Evolutionary conservation across 768 basidiomycete genomes (phyloP).

Genomic region (Amanita polypyramis): DNA sequence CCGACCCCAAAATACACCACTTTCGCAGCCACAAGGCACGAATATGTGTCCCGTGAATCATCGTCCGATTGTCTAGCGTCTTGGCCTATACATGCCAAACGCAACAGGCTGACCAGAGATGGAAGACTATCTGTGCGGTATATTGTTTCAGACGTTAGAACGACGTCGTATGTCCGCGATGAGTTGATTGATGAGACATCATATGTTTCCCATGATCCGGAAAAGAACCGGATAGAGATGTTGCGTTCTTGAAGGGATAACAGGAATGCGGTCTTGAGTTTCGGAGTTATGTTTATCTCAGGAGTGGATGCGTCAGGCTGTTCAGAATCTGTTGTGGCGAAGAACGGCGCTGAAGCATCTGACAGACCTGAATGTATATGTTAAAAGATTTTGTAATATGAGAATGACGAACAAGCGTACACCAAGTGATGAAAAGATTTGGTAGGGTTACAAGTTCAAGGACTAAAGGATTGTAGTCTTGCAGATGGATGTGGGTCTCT

Average conservation of each 20-base stretch:
- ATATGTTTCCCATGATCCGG: constrained; percentile 71
- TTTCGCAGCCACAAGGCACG: constrained; percentile 83
- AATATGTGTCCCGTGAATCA: constrained; percentile 9
- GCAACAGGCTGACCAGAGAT: constrained; percentile 38
- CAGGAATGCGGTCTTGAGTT: constrained; percentile 56
- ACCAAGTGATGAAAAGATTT: constrained; percentile 74
- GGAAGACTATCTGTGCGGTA: constrained; percentile 61
- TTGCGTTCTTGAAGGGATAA: constrained; percentile 40
- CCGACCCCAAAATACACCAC: constrained; percentile 96
- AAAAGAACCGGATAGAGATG: constrained; percentile 63
- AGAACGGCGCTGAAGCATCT: constrained; percentile 39
- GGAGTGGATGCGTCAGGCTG: constrained; percentile 23
- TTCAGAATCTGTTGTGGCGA: constrained; percentile 9
- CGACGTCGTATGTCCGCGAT: constrained; percentile 52
- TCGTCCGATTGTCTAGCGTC: neutral
- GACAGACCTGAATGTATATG: constrained; percentile 42
- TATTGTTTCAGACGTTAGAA: constrained; percentile 90
- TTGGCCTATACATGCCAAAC: too few relatives aligned
- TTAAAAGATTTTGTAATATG: neutral
- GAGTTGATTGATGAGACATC: too few relatives aligned
- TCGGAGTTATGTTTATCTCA: constrained; percentile 56
- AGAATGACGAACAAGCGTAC: constrained; percentile 31
- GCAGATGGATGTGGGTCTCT: constrained; percentile 59
- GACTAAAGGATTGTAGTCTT: constrained; percentile 87
- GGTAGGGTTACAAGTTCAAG: constrained; percentile 71